These are phyloP conservation scores for Mortierella alpina DNA, from an alignment of 192 early-diverging fungal species.

Conservation along the genomic window DNA sequence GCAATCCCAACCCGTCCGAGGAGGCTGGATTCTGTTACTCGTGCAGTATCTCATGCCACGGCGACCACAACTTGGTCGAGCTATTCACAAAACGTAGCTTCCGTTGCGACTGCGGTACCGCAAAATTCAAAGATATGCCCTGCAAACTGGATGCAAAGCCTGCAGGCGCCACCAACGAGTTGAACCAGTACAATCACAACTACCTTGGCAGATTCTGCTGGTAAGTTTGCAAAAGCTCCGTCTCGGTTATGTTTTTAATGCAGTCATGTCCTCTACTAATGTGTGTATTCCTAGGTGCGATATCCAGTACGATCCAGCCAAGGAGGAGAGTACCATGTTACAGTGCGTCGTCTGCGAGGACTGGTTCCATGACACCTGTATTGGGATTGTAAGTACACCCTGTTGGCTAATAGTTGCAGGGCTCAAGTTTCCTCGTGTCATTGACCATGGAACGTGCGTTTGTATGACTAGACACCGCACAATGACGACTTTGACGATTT, in stretches of 20 bases:
- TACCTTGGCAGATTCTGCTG: constrained; percentile 87
- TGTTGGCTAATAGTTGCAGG: neutral
- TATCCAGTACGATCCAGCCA: constrained; percentile 75
- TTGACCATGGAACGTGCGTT: neutral
- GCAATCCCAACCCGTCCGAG: constrained; percentile 56
- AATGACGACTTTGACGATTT: constrained; percentile 71
- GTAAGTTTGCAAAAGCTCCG: constrained; percentile 28
- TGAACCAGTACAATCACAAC: constrained; percentile 88
- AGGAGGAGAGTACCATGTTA: constrained; percentile 81
- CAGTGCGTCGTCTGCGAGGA: constrained; percentile 91
- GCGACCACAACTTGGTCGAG: constrained; percentile 85
- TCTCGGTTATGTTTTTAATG: neutral
- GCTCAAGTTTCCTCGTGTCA: neutral
- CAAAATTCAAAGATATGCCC: constrained; percentile 52
- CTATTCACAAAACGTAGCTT: constrained; percentile 87
- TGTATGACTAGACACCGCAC: constrained; percentile 58
- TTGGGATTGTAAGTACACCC: constrained; percentile 59
- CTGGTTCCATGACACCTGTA: constrained; percentile 83
- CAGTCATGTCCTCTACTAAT: neutral
- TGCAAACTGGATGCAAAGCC: constrained; percentile 61
- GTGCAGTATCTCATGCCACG: constrained; percentile 82
- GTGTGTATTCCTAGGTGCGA: constrained; percentile 68
- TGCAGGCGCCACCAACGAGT: constrained; percentile 59
- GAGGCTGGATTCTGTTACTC: constrained; percentile 68
- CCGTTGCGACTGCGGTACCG: constrained; percentile 90